A percentile compares a stretch with the other conserved stretches of the same genome.
Conservation (phyloP, 345 rosid species). For the Melastoma malabathricum region DNA sequence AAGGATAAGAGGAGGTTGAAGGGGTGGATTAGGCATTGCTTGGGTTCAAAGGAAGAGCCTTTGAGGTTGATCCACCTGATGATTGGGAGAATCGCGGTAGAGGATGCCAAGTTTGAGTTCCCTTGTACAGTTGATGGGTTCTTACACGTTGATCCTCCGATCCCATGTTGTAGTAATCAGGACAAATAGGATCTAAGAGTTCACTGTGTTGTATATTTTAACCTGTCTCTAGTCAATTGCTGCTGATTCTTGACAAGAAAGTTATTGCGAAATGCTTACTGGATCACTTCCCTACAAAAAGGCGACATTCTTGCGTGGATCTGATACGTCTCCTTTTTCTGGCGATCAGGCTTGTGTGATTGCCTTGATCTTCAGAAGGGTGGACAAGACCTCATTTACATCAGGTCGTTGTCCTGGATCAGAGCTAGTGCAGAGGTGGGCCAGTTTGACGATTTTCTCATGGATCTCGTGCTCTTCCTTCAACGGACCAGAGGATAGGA, state of each 20-base stretch:
- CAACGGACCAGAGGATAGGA: slow-evolving; percentile 11
- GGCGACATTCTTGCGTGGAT: not conserved
- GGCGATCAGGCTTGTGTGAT: not conserved
- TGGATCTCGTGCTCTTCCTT: slow-evolving; percentile 16
- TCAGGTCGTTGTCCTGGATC: slow-evolving; percentile 55
- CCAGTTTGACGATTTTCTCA: slow-evolving; percentile 30
- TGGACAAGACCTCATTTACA: slow-evolving; percentile 43
- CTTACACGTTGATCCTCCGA: slow-evolving; percentile 29
- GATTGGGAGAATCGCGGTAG: slow-evolving; percentile 29
- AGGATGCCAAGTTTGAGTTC: slow-evolving; percentile 26
- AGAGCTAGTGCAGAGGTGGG: slow-evolving; percentile 41
- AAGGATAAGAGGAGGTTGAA: slow-evolving; percentile 31
- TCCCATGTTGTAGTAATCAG: not conserved
- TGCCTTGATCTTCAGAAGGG: slow-evolving; percentile 28
- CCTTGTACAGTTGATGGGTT: slow-evolving; percentile 29
- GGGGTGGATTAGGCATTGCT: slow-evolving; percentile 26
- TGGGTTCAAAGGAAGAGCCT: slow-evolving; percentile 20
- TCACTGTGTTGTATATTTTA: not conserved
- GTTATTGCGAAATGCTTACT: not conserved
- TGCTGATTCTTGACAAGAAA: not conserved
- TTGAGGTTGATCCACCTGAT: slow-evolving; percentile 37
- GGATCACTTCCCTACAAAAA: not conserved
- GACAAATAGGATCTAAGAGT: not conserved
- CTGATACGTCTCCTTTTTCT: not conserved
- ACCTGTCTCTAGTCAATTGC: not conserved